phyloP scores from a whole-genome alignment of 108 stramenopile genomes.

The Pseudonitzschia multiseries region DNA sequence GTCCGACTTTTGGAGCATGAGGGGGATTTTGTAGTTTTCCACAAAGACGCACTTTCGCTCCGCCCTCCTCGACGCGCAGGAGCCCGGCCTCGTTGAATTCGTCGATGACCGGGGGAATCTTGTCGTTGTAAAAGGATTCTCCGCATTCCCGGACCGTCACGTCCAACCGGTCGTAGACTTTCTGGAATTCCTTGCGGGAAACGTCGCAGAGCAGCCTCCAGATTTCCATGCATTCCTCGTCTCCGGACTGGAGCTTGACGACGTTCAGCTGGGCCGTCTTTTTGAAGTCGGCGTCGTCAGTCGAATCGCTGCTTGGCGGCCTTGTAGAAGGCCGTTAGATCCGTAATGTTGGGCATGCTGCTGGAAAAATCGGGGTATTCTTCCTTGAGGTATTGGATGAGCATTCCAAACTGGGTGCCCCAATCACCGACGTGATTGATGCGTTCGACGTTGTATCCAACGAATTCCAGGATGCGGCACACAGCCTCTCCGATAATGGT shows the following conservation, averaged over 20 bases:
- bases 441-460: constrained; percentile 85
- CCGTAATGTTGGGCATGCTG: constrained; percentile 85
- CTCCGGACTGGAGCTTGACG: constrained; percentile 95
- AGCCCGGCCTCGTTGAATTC: constrained; percentile 76
- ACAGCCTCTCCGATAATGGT: constrained; percentile 99
- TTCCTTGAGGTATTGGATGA: constrained; percentile 97
- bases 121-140: constrained; percentile 99
- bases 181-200: constrained; percentile 91
- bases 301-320: constrained; percentile 93
- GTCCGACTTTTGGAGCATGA: constrained; percentile 98
- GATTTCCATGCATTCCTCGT: constrained; percentile 82
- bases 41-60: constrained; percentile 93
- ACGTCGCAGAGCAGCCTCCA: constrained; percentile 97
- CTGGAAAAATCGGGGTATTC: constrained; percentile 76
- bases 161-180: constrained; percentile 96
- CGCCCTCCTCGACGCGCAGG: constrained; percentile 83
- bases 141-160: constrained; percentile 92
- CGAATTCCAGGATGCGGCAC: constrained; percentile 94
- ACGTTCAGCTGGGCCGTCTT: constrained; percentile 92
- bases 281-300: constrained; percentile 93
- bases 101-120: constrained; percentile 93
- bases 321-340: constrained; percentile 98
- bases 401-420: constrained; percentile 99
- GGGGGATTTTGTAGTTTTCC: constrained; percentile 82
- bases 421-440: constrained; percentile 99